Base-by-base conservation (phyloP, 345 rosid species). In the Mallotus nudiflorus region DNA sequence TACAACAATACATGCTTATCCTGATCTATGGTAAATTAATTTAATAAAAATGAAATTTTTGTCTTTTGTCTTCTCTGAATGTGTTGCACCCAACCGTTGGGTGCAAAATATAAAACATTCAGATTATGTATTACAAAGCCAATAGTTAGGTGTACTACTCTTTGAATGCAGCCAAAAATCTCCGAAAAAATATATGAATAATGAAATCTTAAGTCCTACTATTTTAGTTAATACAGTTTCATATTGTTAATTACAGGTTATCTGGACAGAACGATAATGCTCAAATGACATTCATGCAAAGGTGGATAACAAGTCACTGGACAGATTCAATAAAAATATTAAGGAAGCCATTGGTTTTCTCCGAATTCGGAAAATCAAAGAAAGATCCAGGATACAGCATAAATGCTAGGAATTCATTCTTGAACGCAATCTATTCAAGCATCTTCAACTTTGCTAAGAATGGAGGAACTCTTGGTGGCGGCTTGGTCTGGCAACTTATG, bases 1-100 rank as follows among this genome's bases (percentile, higher is more conserved):
- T 15, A 71, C 82, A 24, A 83, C 84, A 3, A 75, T 85, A 2
- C 85, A 85, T 25, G 82, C 87, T 5, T 85, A 85, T 61, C 83
- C 84, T 56, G 85, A 81, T 24, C 27, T 72, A 25, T 85, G 88
- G 88, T 82, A 44, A 59, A 46, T 51, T 39, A 20, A 39, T 9
- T 39, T 4, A 39, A 39, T 24, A 25, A 24, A 20, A 12, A 13
- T 13, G 28, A 4, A 4, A 13, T 42, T 53, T 9, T 16, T 20
- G 14, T n/a, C n/a, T n/a, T n/a, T n/a, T n/a, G n/a, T n/a, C n/a
- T n/a, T n/a, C n/a, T n/a, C n/a, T n/a, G n/a, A n/a, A n/a, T n/a
- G n/a, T n/a, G n/a, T n/a, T n/a, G n/a, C n/a, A n/a, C n/a, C n/a
- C n/a, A n/a, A n/a, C n/a, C n/a, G n/a, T n/a, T n/a, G n/a, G n/a